phyloP scores from a whole-genome alignment of 371 early-diverging fungal genomes.

The Mortierella sp. region DNA sequence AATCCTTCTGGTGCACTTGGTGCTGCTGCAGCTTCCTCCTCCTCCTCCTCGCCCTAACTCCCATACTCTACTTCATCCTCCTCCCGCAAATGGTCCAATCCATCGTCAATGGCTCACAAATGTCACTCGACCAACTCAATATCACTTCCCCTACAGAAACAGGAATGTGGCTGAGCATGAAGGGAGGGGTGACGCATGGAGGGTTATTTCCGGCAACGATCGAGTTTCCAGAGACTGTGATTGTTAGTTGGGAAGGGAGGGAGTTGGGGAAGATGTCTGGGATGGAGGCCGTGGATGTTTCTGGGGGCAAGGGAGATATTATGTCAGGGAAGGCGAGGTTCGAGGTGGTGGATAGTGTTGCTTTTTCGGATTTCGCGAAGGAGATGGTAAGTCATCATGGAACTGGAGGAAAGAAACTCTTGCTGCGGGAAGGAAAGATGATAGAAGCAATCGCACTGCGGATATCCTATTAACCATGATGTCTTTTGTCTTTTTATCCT shows the following conservation, averaged over 20 bases:
- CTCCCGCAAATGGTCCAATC: slow-evolving; percentile 72
- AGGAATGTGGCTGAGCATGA: slow-evolving; percentile 64
- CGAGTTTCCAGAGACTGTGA: slow-evolving; percentile 62
- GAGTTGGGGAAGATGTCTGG: slow-evolving; percentile 62
- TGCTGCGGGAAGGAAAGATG: not conserved
- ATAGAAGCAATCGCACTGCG: too few relatives aligned
- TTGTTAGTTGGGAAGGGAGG: slow-evolving; percentile 64
- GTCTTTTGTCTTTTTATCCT: not conserved
- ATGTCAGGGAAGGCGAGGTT: not conserved
- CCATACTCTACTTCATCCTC: slow-evolving; percentile 64
- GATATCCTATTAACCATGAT: too few relatives aligned
- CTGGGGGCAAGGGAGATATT: not conserved
- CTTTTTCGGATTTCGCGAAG: not conserved
- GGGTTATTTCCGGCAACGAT: slow-evolving; percentile 69
- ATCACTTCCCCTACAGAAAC: slow-evolving; percentile 65
- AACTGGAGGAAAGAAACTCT: not conserved
- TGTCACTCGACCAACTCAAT: slow-evolving; percentile 61
- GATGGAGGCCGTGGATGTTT: not conserved
- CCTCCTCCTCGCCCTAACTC: slow-evolving; percentile 62
- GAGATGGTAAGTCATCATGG: slow-evolving; percentile 6
- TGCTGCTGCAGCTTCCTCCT: slow-evolving; percentile 52
- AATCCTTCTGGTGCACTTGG: not conserved
- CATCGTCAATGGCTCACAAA: slow-evolving; percentile 62
- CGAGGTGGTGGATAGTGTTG: not conserved
- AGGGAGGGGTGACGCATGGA: slow-evolving; percentile 62